Base-by-base conservation (phyloP, 108 stramenopile genomes). In the Cyclotella cryptica region DNA sequence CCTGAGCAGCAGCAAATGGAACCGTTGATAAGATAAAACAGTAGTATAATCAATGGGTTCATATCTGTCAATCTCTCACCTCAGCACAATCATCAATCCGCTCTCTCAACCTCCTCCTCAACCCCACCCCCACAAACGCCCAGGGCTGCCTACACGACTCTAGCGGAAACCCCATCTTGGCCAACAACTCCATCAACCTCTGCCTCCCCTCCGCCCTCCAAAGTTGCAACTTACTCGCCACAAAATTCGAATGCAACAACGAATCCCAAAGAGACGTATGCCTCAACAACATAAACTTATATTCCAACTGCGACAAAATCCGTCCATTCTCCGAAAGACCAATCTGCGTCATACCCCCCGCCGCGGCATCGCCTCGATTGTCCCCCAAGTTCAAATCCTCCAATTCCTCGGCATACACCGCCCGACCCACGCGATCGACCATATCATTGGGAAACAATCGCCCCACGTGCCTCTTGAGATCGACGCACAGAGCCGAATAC, bases 121-220 rank as follows among this genome's bases (percentile, higher is more conserved):
- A 66, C n/a, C 58, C 60, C 3, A 90, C 87, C 54, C 84, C 88
- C 85, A 96, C 92, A 74, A 93, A 93, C 3, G 86, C 86, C 84
- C 82, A 96, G 21, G 92, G 91, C 66, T 96, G 95, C 43, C 85
- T 77, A 77, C 92, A 93, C 69, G 89, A 85, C 27, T 88, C 85
- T 47, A 96, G 62, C 0, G 95, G 92, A 75, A 84, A 90, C 21
- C 95, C 95, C 95, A 96, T 93, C 69, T 89, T 92, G n/a, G 95
- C 95, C 71, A 96, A 66, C 79, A 93, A 61, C 70, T 96, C 92
- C 79, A 89, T 87, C 54, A 93, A 67, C 52, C 76, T 68, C 46
- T 83, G 82, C 74, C 80, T 80, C 26, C 95, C 95, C 27, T 71
- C 66, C 27, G 78, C 71, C 41, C 79, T 92, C 79, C 86, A 91